These are phyloP conservation scores for Multifurca ochricompacta DNA, from an alignment of 768 basidiomycete genomes.

Conservation along the genomic window DNA sequence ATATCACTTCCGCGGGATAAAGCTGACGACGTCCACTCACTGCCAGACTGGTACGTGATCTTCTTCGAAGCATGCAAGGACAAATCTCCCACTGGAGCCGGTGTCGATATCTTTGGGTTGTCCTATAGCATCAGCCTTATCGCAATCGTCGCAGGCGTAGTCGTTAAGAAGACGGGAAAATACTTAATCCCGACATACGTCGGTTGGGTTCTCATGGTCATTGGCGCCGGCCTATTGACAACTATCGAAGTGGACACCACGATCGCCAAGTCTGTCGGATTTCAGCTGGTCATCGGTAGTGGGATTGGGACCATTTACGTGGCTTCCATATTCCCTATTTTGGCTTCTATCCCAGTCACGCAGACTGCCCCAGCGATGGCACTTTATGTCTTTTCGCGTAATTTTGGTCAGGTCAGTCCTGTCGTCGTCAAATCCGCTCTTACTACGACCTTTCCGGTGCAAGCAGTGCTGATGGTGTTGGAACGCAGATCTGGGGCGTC, in stretches of 20 bases:
- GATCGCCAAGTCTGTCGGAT: constrained; percentile 17
- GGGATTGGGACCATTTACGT: constrained; percentile 31
- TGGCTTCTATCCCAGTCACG: constrained; percentile 29
- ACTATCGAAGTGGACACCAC: constrained; percentile 24
- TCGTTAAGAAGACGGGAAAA: constrained; percentile 29
- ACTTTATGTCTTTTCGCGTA: constrained; percentile 25
- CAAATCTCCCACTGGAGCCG: constrained; percentile 30
- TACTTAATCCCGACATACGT: constrained; percentile 33
- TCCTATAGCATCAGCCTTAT: constrained; percentile 33
- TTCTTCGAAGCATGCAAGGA: constrained; percentile 36
- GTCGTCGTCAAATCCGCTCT: too few species aligned
- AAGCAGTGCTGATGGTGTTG: background rate
- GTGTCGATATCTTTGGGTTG: constrained; percentile 31
- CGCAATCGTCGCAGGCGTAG: constrained; percentile 33
- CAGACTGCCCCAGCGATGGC: constrained; percentile 30
- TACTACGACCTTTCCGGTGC: too few species aligned
- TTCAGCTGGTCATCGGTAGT: constrained; percentile 24
- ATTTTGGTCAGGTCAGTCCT: constrained; percentile 16
- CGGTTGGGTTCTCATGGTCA: constrained; percentile 31
- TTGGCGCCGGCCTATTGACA: constrained; percentile 32
- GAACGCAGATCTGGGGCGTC: constrained; percentile 31
- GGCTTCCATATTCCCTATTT: constrained; percentile 29
- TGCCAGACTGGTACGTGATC: constrained; percentile 33
- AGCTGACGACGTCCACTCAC: background rate
- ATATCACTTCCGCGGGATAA: background rate